Base-by-base conservation (phyloP, 2,329 filamentous ascomycete species). In the Penicillium griseofulvum region DNA sequence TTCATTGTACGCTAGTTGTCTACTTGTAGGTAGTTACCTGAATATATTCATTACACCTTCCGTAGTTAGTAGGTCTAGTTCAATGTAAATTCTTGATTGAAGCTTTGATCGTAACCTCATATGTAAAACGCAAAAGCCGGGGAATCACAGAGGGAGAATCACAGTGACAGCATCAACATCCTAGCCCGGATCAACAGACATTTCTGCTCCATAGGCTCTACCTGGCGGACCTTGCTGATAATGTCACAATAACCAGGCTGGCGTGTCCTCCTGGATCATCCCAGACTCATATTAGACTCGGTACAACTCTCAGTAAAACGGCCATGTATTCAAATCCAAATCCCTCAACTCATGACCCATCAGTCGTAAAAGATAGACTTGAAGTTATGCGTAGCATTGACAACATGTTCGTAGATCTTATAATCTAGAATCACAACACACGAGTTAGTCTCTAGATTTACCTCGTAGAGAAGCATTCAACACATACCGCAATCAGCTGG, bases 361-460 rank as follows among this genome's bases (percentile, higher is more conserved):
- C 53, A 61, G 19, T 64, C 58, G 68, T 89, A 91, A 71, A 97
- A 97, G 49, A 97, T 87, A 58, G 85, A 80, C 68, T 88, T 89
- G 70, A 91, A 85, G 47, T 86, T 83, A 75, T 97, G 92, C 33
- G 91, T 94, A 34, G 86, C 87, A 55, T 97, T 89, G 16, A 96
- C 92, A 3, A 97, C 88, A 0, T 87, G 84, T 54, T 90, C 86
- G 57, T 86, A 88, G 33, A 90, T 82, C 50, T 80, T 81, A 73
- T 89, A 90, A 75, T 97, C 91, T 93, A 62, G 8, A 24, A 24
- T 49, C 9, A 33, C 2, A 10, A 29, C 4, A 31, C 12, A 8
- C 3, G 31, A 44, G 31, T 29, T 26, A 46, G 34, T 43, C n/a
- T 36, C 4, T 9, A 1, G 24, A 46, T 16, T 24, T 28, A 29